phyloP scores from a whole-genome alignment of 371 early-diverging fungal genomes.

The Chytridium lagenaria region DNA sequence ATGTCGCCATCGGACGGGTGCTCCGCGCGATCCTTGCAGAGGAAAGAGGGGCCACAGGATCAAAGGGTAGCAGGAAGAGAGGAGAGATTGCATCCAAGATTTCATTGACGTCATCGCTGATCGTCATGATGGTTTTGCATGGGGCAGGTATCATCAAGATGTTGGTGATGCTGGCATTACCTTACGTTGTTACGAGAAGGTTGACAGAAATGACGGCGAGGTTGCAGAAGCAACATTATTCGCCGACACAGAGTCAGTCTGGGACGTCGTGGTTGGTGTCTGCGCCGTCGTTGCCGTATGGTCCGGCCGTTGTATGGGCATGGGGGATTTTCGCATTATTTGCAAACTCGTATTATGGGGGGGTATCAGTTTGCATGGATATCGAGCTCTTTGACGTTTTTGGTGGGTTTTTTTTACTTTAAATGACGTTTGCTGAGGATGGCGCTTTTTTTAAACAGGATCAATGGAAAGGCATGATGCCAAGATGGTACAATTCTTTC shows the following conservation, averaged over 20 bases:
- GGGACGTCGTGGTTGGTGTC: background rate
- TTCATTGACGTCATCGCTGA: slow-evolving; percentile 65
- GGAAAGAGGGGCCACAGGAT: background rate
- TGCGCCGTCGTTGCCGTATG: slow-evolving; percentile 17
- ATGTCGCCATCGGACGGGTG: slow-evolving; percentile 29
- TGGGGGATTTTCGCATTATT: slow-evolving; percentile 24
- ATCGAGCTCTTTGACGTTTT: slow-evolving; percentile 63
- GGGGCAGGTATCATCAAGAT: slow-evolving; percentile 78
- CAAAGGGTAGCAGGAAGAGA: background rate
- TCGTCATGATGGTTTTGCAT: slow-evolving; percentile 66
- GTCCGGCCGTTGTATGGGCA: slow-evolving; percentile 72
- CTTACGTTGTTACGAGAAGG: slow-evolving; percentile 67
- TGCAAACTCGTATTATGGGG: background rate
- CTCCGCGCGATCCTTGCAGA: background rate
- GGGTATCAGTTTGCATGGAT: slow-evolving; percentile 76
- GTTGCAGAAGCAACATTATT: background rate
- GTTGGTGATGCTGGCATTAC: slow-evolving; percentile 60
- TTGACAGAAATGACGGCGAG: slow-evolving; percentile 44
- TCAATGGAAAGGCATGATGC: slow-evolving; percentile 30
- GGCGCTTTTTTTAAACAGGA: background rate
- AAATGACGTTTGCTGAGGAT: background rate
- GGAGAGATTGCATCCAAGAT: slow-evolving; percentile 20
- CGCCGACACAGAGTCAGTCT: background rate
- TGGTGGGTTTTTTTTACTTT: slow-evolving; percentile 42
- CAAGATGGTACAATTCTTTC: slow-evolving; percentile 84